Evolutionary conservation across 2,329 filamentous ascomycete genomes (phyloP), one percentile per base, ranked within the genome.

Genomic region (Sporothrix brasiliensis): DNA sequence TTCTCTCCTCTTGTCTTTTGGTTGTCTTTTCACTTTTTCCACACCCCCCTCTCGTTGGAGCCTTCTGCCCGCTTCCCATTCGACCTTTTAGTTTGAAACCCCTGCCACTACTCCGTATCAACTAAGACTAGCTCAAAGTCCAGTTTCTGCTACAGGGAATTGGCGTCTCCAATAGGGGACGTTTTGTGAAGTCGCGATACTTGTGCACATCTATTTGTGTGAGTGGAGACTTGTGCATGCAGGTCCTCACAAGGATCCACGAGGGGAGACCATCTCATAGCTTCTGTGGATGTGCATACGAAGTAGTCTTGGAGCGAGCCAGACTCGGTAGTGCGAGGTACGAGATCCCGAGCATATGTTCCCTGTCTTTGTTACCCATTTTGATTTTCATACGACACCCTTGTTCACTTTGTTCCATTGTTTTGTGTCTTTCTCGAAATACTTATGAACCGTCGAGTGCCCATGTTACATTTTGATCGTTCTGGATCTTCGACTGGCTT

Each of bases 101-200:
- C 65, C 65, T 53, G 50, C 50, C 50, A 56, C 50, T 67, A 67
- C 34, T 56, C 65, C 49, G 44, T 54, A 44, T 67, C 49, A 56
- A 34, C 65, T 56, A 56, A 56, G 65, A 54, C 50, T 53, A 54
- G 63, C 49, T 53, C 14, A 9, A 9, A n/a, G 44, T 63, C 10
- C 60, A 67, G 19, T 53, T 24, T 30, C 63, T 52, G 49, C 63
- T 27, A 65, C 44, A 21, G 44, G 61, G 44, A 7, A 19, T 34
- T 65, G 24, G 41, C 41, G 21, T 30, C 24, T 24, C 24, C 30
- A 30, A 21, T 50, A 16, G 60, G 47, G 44, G 58, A n/a, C 1
- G 2, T 49, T 19, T 39, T 53, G 19, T 3, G 11, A 67, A 53
- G 49, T 67, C 63, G 24, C 19, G 63, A 67, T 53, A 67, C 58